Base-by-base conservation (phyloP, 1,284 basidiomycete species). In the Inonotus hispidus region DNA sequence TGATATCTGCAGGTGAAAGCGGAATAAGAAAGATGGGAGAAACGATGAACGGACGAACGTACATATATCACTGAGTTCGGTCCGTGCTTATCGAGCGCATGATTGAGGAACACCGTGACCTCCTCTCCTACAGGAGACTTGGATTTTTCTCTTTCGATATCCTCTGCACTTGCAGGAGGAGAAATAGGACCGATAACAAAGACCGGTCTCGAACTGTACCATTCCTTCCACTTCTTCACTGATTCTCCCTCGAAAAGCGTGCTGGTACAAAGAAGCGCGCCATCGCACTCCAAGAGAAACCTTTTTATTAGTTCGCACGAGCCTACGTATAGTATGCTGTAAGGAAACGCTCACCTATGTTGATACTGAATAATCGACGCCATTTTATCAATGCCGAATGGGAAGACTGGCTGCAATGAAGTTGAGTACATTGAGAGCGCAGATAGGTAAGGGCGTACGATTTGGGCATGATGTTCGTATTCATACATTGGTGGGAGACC, bases 1-100 rank as follows among this genome's bases (percentile, higher is more conserved):
- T 4, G 64, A 61, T 21, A 66, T 47, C 64, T 66, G 35, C 21
- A 37, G 32, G 14, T 14, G 19, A 32, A 6, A 46, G 8, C 10
- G 32, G 14, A 11, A 54, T 10, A 10, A 16, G 35, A 6, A 46
- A 38, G 27, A 47, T n/a, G 14, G 25, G 21, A 27, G 16, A 39
- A n/a, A 11, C 13, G 19, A 21, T 8, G 4, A 1, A 21, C 55
- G 5, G 13, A 21, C 1, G 4, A 2, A 14, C 47, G 60, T 37
- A 63, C 64, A 41, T 62, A 66, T 11, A 66, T 45, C 8, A 64
- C 47, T 11, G 62, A 62, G 14, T 62, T 49, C 32, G 14, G n/a
- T 8, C 64, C 61, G 46, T 62, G 46, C n/a, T 58, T 60, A 10
- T 60, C 25, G 0, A 62, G 41, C 3, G 56, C 61, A 29, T 39